Conservation (phyloP, 2,329 filamentous ascomycete species). For the Magnaporthiopsis rhizophila region DNA sequence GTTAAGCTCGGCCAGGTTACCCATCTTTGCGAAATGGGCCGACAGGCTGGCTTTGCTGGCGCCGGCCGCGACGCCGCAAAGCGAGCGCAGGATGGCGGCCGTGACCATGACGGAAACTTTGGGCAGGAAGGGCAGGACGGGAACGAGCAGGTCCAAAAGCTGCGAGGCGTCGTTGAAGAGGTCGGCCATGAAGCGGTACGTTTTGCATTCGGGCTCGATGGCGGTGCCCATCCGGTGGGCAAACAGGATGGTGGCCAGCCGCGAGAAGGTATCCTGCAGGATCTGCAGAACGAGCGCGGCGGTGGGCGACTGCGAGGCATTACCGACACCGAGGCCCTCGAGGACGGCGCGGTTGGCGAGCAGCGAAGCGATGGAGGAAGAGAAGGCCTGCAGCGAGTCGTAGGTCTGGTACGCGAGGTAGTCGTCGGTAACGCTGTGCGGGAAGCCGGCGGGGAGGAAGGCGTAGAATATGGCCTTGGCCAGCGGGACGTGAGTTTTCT, state of each 20-base stretch:
- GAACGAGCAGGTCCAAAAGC: conserved; percentile 76
- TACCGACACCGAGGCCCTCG: conserved; percentile 72
- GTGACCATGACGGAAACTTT: conserved; percentile 42
- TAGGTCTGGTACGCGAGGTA: conserved; percentile 66
- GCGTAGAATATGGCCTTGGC: conserved; percentile 49
- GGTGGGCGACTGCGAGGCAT: conserved; percentile 70
- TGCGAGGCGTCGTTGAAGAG: conserved; percentile 83
- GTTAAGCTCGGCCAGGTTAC: conserved; percentile 88
- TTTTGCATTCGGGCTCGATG: conserved; percentile 86
- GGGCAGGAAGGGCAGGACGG: conserved; percentile 51
- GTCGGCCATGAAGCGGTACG: conserved; percentile 79
- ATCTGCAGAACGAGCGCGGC: conserved; percentile 75
- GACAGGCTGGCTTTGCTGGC: conserved; percentile 86
- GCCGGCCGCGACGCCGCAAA: conserved; percentile 86
- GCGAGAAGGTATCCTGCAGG: conserved; percentile 71
- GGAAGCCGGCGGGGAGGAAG: conserved; percentile 83
- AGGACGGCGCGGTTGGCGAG: conserved; percentile 77
- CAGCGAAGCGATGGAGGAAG: conserved; percentile 70
- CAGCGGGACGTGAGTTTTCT: conserved; percentile 26
- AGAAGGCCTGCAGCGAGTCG: conserved; percentile 79
- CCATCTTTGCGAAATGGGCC: conserved; percentile 80
- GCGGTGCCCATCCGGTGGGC: conserved; percentile 73
- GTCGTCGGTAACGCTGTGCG: conserved; percentile 75
- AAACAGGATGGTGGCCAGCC: conserved; percentile 78
- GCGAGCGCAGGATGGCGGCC: conserved; percentile 43